Conservation (phyloP, 164 flowering plant genomes). For the Sedum album region DNA sequence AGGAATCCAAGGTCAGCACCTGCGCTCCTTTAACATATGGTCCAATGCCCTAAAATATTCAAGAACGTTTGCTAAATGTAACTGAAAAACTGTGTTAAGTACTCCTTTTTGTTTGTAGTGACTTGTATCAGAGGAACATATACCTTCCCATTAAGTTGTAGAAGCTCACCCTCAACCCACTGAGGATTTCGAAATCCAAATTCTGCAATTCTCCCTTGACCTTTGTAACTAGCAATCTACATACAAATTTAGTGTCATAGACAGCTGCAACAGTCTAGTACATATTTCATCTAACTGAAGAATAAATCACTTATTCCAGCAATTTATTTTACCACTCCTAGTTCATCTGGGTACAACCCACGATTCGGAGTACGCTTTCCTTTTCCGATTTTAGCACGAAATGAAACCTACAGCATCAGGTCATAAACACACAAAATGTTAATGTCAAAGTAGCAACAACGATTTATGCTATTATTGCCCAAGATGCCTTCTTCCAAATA, state of each 20-base stretch:
- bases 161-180: no score
- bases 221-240: slow-evolving; percentile 1
- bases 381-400: slow-evolving; percentile 89
- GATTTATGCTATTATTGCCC: neutral
- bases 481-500: no score
- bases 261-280: neutral
- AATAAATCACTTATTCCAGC: neutral
- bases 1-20: slow-evolving; percentile 26
- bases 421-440: neutral
- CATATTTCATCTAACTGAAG: slow-evolving; percentile 28
- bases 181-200: neutral
- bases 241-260: neutral
- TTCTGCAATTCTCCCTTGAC: slow-evolving; percentile 3
- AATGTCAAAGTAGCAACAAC: no score
- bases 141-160: no score
- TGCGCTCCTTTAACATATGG: slow-evolving; percentile 31
- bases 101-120: no score
- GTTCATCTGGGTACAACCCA: slow-evolving; percentile 79
- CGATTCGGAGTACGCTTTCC: slow-evolving; percentile 53
- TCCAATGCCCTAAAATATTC: slow-evolving; percentile 59
- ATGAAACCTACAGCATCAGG: slow-evolving; percentile 74
- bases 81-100: slow-evolving; percentile 12
- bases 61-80: neutral
- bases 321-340: slow-evolving; percentile 99
- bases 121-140: no score